Evolutionary conservation across 768 basidiomycete genomes (phyloP), one percentile per base, ranked within the genome.

Genomic region (Saitozyma podzolica): DNA sequence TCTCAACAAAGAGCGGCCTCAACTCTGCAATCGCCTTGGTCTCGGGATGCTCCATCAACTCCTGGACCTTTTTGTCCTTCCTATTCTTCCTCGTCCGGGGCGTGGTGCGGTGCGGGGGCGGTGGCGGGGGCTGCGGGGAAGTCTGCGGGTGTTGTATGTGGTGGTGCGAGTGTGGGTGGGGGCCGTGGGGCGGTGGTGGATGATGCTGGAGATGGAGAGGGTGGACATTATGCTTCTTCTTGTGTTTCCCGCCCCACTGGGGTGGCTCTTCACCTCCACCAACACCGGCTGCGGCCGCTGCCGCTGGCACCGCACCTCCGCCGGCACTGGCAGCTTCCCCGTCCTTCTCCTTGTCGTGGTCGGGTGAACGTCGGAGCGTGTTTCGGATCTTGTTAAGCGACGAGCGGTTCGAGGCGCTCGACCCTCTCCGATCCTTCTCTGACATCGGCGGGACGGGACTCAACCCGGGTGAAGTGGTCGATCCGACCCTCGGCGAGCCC

Each of bases 1-100:
- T 87, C 81, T 98, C 96, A 50, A 89, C 85, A 77, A 98, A 97
- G 37, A 98, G 70, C 1, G 95, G 92, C 43, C 96, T 81, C 19
- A 99, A 78, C 63, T 86, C 83, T n/a, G 91, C 89, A 56, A 98
- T 85, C 71, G 88, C 84, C 52, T 83, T 80, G 52, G 97, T 82
- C 56, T 90, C 86, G 1, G 96, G 96, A 50, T 89, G 87, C 67
- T 86, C 84, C 50, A 89, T 78, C 8, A 81, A 41, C 10, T 73
- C 76, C 43, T 56, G 40, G 7, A 53, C 50, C 45, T 20, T 39
- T n/a, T 50, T 57, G 11, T 58, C 48, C 14, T 59, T 61, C 58
- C 50, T 63, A 54, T 59, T 53, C 49, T 45, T 54, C 54, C 52
- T 45, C 56, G 49, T 62, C 29, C 29, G 2, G n/a, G 49, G n/a